Base-by-base conservation (phyloP, 495 filamentous ascomycete species). In the Pseudevernia furfuracea region DNA sequence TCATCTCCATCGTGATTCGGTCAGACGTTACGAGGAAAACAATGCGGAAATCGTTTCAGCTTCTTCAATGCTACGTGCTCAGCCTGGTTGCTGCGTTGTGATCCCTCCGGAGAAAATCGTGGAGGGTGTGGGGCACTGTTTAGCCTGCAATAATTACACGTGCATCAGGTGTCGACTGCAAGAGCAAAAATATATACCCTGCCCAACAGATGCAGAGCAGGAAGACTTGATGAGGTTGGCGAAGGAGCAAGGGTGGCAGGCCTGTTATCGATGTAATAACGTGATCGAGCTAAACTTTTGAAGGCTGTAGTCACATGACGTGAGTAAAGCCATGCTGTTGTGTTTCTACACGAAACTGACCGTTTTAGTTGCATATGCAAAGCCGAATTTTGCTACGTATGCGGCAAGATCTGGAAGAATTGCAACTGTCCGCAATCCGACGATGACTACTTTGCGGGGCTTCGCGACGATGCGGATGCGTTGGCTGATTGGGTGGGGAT, bases 301-400 rank as follows among this genome's bases (percentile, higher is more conserved):
- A n/a, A n/a, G n/a, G 48, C n/a, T 55, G 60, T 15, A 38, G 56
- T 25, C 23, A 53, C 15, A 62, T 56, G 48, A 55, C 30, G 60
- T 55, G 21, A 62, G 60, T 38, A 14, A 12, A 23, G 25, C 30
- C 12, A 23, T n/a, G 17, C 25, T 4, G 6, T 14, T n/a, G 0
- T 25, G 28, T 21, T 21, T 1, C 14, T 1, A 32, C 10, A 30
- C 39, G 38, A 30, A 60, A 32, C n/a, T 15, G 38, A 32, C 34
- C 15, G 2, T 48, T 8, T 10, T n/a, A 49, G 43, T 15, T 48
- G 21, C 59, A 30, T 52, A 10, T 28, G 8, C 28, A 28, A 9
- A 30, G 4, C 28, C 4, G 17, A 60, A 6, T 36, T 21, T 19
- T 60, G 41, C 55, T 37, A 58, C 19, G 30, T 58, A 4, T 39